Evolutionary conservation across 768 basidiomycete species (phyloP).

Genomic region (Megacollybia marginata): DNA sequence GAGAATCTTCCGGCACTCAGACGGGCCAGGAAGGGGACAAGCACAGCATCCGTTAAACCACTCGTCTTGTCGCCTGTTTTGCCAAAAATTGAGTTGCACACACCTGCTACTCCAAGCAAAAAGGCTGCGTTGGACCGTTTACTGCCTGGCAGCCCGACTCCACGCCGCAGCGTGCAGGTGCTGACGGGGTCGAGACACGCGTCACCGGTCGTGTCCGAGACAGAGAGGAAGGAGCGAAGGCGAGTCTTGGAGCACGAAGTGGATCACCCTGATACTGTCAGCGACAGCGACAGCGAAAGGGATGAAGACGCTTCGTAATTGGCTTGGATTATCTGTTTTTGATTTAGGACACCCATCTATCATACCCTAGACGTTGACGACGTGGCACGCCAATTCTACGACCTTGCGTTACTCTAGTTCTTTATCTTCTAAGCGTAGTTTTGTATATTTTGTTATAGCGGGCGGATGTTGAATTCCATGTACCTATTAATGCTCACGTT

Average conservation of each 20-base stretch:
- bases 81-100: not conserved
- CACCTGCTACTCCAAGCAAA: conserved; percentile 19
- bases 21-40: conserved; percentile 32
- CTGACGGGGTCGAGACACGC: conserved; percentile 9
- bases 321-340: too few species aligned
- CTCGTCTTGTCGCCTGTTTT: not conserved
- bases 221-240: conserved; percentile 20
- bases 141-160: conserved; percentile 16
- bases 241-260: conserved; percentile 28
- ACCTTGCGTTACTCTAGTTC: too few species aligned
- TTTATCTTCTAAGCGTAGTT: too few species aligned
- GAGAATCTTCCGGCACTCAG: conserved; percentile 51
- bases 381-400: too few species aligned
- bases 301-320: too few species aligned
- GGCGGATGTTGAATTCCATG: not conserved
- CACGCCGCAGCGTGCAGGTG: conserved; percentile 12
- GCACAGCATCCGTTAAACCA: conserved; percentile 9
- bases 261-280: conserved; percentile 10
- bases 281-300: not conserved
- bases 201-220: conserved; percentile 15
- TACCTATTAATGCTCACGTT: not conserved
- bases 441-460: not conserved
- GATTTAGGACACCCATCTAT: too few species aligned
- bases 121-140: conserved; percentile 6
- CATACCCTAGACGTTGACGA: too few species aligned